These are phyloP conservation scores for Knufia petricola DNA, from an alignment of 2,329 filamentous ascomycete genomes.

Conservation along the genomic window DNA sequence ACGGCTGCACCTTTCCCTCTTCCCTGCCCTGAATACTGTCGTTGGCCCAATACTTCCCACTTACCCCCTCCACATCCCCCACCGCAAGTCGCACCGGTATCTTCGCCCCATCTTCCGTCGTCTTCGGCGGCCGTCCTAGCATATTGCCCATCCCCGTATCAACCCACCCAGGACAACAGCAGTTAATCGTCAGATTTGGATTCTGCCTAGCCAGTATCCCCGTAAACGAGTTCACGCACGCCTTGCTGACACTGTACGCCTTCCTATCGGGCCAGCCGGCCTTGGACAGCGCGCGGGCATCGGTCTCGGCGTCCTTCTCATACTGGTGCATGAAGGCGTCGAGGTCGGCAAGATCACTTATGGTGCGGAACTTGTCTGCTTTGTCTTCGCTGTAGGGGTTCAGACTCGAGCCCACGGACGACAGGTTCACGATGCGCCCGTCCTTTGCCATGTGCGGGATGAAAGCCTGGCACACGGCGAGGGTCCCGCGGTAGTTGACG, in stretches of 20 bases:
- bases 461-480: slow-evolving; percentile 1
- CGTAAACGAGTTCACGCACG: slow-evolving; percentile 5
- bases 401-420: not conserved
- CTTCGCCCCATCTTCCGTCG: not conserved
- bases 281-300: not conserved
- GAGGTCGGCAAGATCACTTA: not conserved
- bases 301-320: not conserved
- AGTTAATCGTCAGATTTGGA: not conserved
- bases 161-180: slow-evolving; percentile 8
- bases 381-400: not conserved
- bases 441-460: not conserved
- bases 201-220: slow-evolving; percentile 2
- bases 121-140: slow-evolving; percentile 5
- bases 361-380: not conserved
- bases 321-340: not conserved
- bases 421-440: slow-evolving; percentile 4
- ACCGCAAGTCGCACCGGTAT: slow-evolving; percentile 4
- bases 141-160: slow-evolving; percentile 6
- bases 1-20: slow-evolving; percentile 2
- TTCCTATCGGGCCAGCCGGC: not conserved
- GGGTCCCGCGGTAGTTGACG: slow-evolving; percentile 4
- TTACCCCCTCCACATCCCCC: not conserved
- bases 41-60: slow-evolving; percentile 6
- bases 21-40: not conserved
- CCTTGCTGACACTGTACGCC: slow-evolving; percentile 1